Percentiles rank a stretch among this genome's conserved stretches.
phyloP scores from a whole-genome alignment of 805 yeast genomes.

The Cyberlindnera subsufficiens region DNA sequence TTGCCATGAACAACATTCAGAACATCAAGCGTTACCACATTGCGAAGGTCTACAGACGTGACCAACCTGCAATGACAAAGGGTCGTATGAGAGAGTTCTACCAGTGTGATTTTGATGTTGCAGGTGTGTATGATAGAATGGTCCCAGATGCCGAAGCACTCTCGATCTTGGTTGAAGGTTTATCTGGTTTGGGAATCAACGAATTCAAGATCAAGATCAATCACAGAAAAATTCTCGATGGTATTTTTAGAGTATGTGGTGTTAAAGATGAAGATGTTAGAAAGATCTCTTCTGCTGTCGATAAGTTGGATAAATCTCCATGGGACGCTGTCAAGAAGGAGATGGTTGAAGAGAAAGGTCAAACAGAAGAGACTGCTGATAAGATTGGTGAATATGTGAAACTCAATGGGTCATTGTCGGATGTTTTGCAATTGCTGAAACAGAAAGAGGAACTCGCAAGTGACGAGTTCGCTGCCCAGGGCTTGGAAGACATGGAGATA shows the following conservation, averaged over 20 bases:
- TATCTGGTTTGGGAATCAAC: conserved; percentile 72
- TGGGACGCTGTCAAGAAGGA: conserved; percentile 94
- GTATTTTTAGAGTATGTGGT: conserved; percentile 92
- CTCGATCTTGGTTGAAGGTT: conserved; percentile 77
- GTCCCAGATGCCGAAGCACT: conserved; percentile 93
- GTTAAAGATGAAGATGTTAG: conserved; percentile 92
- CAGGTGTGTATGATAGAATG: conserved; percentile 90
- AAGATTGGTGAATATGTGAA: conserved; percentile 88
- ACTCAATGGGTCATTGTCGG: conserved; percentile 69
- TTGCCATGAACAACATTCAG: conserved; percentile 91
- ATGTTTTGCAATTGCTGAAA: conserved; percentile 50
- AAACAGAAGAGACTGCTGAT: conserved; percentile 88
- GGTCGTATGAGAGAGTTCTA: conserved; percentile 99
- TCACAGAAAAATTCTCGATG: conserved; percentile 94
- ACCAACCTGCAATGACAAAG: conserved; percentile 99
- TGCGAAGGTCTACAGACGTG: conserved; percentile 98
- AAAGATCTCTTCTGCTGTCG: conserved; percentile 91
- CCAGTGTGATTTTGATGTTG: conserved; percentile 97
- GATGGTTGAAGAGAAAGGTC: conserved; percentile 87
- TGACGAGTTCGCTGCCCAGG: conserved; percentile 72
- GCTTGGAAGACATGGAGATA: conserved; percentile 72
- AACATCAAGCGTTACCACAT: conserved; percentile 92
- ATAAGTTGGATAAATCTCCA: conserved; percentile 90
- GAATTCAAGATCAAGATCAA: conserved; percentile 91
- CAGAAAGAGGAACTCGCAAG: conserved; percentile 50